A percentile compares a stretch with the other conserved stretches of the same genome.
These are phyloP conservation scores for Candida endomychidarum DNA, from an alignment of 805 yeast genomes.

Conservation along the genomic window DNA sequence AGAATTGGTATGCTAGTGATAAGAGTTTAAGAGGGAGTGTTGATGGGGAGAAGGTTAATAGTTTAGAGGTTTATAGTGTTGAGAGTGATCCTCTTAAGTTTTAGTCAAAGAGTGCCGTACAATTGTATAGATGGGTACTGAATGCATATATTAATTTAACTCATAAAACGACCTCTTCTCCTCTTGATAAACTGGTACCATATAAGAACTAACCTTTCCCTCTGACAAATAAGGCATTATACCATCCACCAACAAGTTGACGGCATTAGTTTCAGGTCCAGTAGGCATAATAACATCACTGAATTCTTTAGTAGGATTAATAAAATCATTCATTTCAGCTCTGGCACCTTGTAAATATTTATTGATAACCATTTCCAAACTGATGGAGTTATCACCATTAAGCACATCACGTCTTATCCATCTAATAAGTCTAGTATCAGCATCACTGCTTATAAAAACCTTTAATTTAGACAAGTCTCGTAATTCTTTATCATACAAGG, in stretches of 20 bases:
- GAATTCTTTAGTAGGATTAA: constrained; percentile 64
- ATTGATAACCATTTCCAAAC: constrained; percentile 40
- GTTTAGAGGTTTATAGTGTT: constrained; percentile 46
- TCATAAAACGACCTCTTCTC: constrained; percentile 48
- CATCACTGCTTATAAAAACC: constrained; percentile 79
- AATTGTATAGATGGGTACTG: not conserved
- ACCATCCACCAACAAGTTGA: constrained; percentile 64
- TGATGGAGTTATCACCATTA: constrained; percentile 10
- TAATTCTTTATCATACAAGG: constrained; percentile 62
- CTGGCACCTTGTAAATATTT: constrained; percentile 57
- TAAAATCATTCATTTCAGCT: constrained; percentile 65
- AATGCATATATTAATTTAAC: constrained; percentile 22
- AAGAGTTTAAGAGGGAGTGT: constrained; percentile 60
- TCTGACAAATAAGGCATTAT: constrained; percentile 38
- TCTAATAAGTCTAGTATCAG: constrained; percentile 80
- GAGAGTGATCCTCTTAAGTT: constrained; percentile 64
- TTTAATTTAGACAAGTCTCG: constrained; percentile 59
- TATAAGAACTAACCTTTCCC: not conserved
- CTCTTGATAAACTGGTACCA: constrained; percentile 23
- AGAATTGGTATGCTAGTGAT: constrained; percentile 66
- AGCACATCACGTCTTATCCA: constrained; percentile 57
- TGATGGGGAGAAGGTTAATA: constrained; percentile 44
- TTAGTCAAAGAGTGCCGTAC: no score
- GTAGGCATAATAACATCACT: constrained; percentile 77
- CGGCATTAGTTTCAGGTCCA: constrained; percentile 62